Conservation (phyloP, 768 basidiomycete genomes). For the Boletus rufocinnamomeus region DNA sequence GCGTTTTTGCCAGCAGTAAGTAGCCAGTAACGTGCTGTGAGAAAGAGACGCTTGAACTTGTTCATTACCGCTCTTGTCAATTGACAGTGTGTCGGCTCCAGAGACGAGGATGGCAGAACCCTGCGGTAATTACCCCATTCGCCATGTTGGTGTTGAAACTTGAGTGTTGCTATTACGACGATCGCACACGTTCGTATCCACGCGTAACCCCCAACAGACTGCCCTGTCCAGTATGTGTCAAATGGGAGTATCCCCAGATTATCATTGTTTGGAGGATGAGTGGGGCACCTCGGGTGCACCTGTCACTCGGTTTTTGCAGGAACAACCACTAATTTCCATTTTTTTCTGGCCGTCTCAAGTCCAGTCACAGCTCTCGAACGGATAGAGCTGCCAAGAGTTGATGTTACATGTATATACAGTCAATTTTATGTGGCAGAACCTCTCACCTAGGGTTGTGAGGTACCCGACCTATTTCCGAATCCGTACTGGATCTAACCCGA, state of each 20-base stretch:
- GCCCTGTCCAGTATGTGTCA: slow-evolving; percentile 2
- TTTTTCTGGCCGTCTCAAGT: too few relatives aligned
- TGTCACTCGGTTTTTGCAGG: neutral
- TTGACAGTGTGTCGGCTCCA: neutral
- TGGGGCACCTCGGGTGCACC: neutral
- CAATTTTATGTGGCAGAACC: neutral
- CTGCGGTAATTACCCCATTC: neutral
- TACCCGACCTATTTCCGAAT: neutral
- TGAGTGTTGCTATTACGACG: slow-evolving; percentile 15
- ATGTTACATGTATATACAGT: neutral
- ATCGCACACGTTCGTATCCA: neutral
- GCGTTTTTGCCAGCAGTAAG: neutral
- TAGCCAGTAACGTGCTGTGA: neutral
- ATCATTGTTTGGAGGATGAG: neutral
- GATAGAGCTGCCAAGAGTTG: neutral
- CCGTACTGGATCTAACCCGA: neutral
- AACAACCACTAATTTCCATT: neutral
- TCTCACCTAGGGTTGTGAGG: neutral
- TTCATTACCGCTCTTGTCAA: slow-evolving; percentile 7
- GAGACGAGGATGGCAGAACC: neutral
- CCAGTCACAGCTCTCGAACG: neutral
- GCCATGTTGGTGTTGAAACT: slow-evolving; percentile 12
- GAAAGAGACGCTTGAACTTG: neutral
- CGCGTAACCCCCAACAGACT: neutral
- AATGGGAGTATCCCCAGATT: neutral